Base-by-base conservation (phyloP, 768 basidiomycete genomes). In the Termitomyces sp. region DNA sequence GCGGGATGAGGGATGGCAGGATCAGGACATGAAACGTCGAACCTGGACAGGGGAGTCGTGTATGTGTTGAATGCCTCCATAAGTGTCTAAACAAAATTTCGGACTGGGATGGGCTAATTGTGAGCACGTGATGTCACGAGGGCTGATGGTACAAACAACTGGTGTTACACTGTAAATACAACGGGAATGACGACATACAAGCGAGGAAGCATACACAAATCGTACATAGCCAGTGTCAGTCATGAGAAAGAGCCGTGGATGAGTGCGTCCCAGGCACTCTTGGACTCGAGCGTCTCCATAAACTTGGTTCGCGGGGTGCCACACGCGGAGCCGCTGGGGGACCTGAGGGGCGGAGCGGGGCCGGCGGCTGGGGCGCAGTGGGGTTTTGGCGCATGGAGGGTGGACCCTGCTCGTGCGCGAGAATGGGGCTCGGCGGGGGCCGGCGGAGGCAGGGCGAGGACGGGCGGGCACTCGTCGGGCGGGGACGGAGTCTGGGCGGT, bases 41-140 rank as follows among this genome's bases (percentile, higher is more conserved):
- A 89, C 89, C 89, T 91, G 21, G 89, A 84, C 37, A 92, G 79
- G 3, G 89, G 90, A 2, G 89, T 90, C 65, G 91, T 89, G 62
- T 92, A 92, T 1, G 81, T 85, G 63, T 90, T 78, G 59, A 82
- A 82, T 40, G 72, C 71, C 54, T 88, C 87, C 86, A 87, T 70
- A 47, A 9, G 41, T 52, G n/a, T 42, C 21, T 21, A 46, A 44
- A 44, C 50, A 50, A 56, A 49, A 49, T 56, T 50, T 56, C 42
- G 50, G 44, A 45, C 33, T 30, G 30, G 41, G 41, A 47, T 28
- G 14, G 37, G 50, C 31, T 37, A 49, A 45, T 52, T n/a, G n/a
- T n/a, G n/a, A n/a, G n/a, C 58, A 59, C 54, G 42, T 58, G 53
- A 55, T 23, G 42, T 35, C 4, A 19, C 8, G 5, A 17, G 15